Conservation (phyloP, 2,329 filamentous ascomycete genomes). For the Penicillium thymicola region DNA sequence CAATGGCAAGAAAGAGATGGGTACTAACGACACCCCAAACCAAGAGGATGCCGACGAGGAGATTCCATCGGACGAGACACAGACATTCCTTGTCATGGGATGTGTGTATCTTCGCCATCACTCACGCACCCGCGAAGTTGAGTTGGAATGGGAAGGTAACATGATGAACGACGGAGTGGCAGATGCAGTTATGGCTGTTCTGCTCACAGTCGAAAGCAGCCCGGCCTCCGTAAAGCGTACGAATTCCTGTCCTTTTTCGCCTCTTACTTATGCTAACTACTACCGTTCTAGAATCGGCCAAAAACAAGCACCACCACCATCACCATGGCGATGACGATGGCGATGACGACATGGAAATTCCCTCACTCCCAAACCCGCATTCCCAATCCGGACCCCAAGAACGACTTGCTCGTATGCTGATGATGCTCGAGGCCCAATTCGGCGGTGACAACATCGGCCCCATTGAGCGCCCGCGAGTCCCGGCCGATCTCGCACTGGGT, state of each 20-base stretch:
- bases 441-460: conserved; percentile 74
- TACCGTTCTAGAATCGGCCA: conserved; percentile 52
- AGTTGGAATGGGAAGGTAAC: conserved; percentile 96
- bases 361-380: conserved; percentile 65
- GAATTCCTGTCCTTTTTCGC: conserved; percentile 20
- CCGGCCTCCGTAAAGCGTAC: conserved; percentile 90
- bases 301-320: conserved; percentile 54
- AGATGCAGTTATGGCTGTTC: conserved; percentile 91
- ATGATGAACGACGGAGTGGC: conserved; percentile 96
- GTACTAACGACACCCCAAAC: conserved; percentile 25
- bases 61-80: conserved; percentile 35
- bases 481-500: conserved; percentile 18
- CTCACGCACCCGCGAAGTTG: conserved; percentile 69
- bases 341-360: conserved; percentile 33
- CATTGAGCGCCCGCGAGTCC: conserved; percentile 61
- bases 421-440: conserved; percentile 97
- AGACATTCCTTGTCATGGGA: conserved; percentile 73
- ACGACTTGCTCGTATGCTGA: conserved; percentile 78
- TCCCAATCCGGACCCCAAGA: conserved; percentile 68
- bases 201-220: conserved; percentile 88
- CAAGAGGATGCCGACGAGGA: conserved; percentile 47
- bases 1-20: conserved; percentile 35
- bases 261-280: conserved; percentile 16
- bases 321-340: conserved; percentile 44
- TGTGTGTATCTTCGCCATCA: conserved; percentile 79